Base-by-base conservation (phyloP, 352 stramenopile species). In the Globisporangium radiosum region DNA sequence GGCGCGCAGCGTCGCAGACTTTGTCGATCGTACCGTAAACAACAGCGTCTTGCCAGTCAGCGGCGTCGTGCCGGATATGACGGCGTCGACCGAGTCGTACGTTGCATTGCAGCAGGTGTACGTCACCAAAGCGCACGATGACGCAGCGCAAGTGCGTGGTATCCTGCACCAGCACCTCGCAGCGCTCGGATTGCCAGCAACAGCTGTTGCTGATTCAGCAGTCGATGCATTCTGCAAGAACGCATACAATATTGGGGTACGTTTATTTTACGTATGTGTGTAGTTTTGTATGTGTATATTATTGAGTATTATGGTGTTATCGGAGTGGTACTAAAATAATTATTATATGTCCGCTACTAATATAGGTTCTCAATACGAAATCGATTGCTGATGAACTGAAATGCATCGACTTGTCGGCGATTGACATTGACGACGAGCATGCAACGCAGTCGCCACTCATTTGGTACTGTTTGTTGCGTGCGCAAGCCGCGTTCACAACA, bases 51-150 rank as follows among this genome's bases (percentile, higher is more conserved):
- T 87, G 52, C 92, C 93, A 4, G 70, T 98, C n/a, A 90, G 89
- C 39, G 95, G 95, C 4, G 84, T 87, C 10, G 89, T 99, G 36
- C 97, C 96, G 0, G 97, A 99, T 60, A 99, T 99, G 95, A 98
- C 96, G 7, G 87, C 92, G 13, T 95, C 94, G 10, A 99, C 96
- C 1, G 76, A 95, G n/a, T 73, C 65, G 9, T 99, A 98, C 72
- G 85, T 99, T 6, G 72, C 82, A 51, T 70, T 99, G 55, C 96
- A 99, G 72, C 71, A 92, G 19, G 62, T 98, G 4, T 99, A 99
- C 73, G 71, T 91, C 38, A 65, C 68, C 33, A 96, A 98, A 70
- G 95, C 94, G 1, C 76, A 94, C 55, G 54, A 78, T 19, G 88
- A 97, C 59, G 76, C 78, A 0, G 68, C 54, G 0, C 56, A 69